Evolutionary conservation across 768 basidiomycete genomes (phyloP), one percentile per base, ranked within the genome.

Genomic region (Psilocybe cyanescens): DNA sequence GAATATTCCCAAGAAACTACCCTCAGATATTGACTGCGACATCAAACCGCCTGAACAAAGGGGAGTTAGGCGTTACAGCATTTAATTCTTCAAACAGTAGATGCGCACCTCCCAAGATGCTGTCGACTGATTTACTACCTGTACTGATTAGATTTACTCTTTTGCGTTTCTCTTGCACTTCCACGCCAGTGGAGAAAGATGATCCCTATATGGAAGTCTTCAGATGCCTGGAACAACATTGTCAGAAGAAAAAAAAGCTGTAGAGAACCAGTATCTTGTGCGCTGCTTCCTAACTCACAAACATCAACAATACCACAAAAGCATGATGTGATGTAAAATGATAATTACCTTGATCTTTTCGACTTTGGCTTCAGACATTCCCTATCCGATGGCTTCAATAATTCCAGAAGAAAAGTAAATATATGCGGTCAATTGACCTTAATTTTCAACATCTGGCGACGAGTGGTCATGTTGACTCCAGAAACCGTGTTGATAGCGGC

Each of bases 351-450:
- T 97, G 68, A 98, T 92, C 74, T 99, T 99, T 70, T 99, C 96
- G 1, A 99, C 95, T 73, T 99, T 99, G 0, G 96, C 92, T 68
- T 97, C 96, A 3, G 95, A 95, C 83, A 97, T 89, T 46, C 96
- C 96, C 94, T 96, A 59, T 8, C 61, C 17, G 60, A 50, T 50
- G 53, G 17, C 48, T 60, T 24, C 57, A 56, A 41, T 57, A 30
- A 51, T 44, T 41, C 29, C 44, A 33, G n/a, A 57, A 28, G 33
- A 62, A 39, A 41, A 54, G 59, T 54, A 55, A 52, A 61, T 70
- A 72, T 67, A 69, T 64, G 61, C 61, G 48, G 31, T 17, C 46
- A 61, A 62, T 35, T 62, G 35, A 90, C 95, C 84, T 98, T 99
- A 68, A 99, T 96, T 73, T 97, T 99, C 59, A 95, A 77, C 72